These are phyloP conservation scores for Eimeria acervulina DNA, from an alignment of 169 alveolate species.

Conservation along the genomic window DNA sequence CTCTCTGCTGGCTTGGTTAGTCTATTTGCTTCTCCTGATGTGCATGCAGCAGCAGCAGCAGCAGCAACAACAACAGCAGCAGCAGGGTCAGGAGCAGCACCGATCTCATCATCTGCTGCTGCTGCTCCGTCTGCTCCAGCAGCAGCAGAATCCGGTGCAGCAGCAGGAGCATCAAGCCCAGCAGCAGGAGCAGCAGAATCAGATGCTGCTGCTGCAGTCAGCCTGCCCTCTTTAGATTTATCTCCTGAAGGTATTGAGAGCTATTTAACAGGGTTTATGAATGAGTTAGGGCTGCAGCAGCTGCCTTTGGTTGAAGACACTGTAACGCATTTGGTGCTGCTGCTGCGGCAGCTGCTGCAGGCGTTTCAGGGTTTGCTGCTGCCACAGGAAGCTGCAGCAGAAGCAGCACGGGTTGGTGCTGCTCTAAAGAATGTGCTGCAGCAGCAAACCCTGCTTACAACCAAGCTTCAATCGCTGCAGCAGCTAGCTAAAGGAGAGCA, in stretches of 20 bases:
- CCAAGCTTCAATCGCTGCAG: not conserved
- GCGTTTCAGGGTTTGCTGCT: slow-evolving; percentile 4
- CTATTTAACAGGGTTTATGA: not conserved
- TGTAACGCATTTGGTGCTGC: not conserved
- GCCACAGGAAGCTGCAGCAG: slow-evolving; percentile 13
- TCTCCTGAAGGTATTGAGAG: not conserved
- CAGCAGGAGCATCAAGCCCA: not conserved
- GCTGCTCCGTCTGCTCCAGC: too few relatives aligned
- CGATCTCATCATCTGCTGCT: too few relatives aligned
- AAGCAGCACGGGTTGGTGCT: not conserved
- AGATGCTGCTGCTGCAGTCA: not conserved
- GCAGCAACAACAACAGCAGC: too few relatives aligned
- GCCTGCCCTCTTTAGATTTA: not conserved
- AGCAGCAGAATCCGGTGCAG: not conserved
- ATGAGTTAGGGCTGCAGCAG: not conserved
- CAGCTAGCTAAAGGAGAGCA: not conserved
- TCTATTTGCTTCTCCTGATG: too few relatives aligned
- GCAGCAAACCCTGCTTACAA: not conserved
- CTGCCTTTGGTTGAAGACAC: not conserved
- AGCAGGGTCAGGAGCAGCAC: too few relatives aligned
- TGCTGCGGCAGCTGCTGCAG: too few relatives aligned
- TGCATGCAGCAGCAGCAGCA: too few relatives aligned
- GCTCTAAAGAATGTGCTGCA: not conserved
- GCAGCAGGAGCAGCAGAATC: too few relatives aligned
- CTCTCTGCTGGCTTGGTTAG: too few relatives aligned